These are phyloP conservation scores for Fusarium clavum DNA, from an alignment of 2,329 filamentous ascomycete species.

Conservation along the genomic window DNA sequence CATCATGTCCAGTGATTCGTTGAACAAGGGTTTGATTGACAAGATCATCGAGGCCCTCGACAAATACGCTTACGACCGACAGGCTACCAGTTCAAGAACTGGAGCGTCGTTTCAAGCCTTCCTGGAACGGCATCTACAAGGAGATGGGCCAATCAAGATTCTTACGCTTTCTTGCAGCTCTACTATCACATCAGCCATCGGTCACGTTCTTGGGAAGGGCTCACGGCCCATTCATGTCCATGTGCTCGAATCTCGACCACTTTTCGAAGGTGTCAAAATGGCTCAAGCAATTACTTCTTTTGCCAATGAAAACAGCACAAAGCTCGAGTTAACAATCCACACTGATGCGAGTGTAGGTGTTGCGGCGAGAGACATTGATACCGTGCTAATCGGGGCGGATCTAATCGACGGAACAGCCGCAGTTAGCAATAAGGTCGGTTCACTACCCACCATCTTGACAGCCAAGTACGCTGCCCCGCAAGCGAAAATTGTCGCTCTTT, in stretches of 20 bases:
- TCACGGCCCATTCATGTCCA: conserved; percentile 63
- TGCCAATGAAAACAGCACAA: conserved; percentile 46
- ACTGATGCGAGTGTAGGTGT: conserved; percentile 70
- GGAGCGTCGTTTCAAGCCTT: conserved; percentile 51
- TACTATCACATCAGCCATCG: conserved; percentile 65
- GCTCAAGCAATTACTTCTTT: conserved; percentile 62
- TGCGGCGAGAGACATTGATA: conserved; percentile 63
- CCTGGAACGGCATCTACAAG: conserved; percentile 44
- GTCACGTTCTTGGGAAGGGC: conserved; percentile 52
- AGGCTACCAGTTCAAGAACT: conserved; percentile 49
- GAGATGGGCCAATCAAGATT: conserved; percentile 55
- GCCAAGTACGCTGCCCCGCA: conserved; percentile 61
- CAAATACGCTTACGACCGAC: conserved; percentile 35
- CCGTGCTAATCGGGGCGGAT: conserved; percentile 74
- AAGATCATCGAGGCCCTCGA: conserved; percentile 36
- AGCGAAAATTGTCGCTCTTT: conserved; percentile 65
- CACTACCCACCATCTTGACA: conserved; percentile 67
- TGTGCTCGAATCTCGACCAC: conserved; percentile 74
- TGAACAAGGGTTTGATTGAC: conserved; percentile 20
- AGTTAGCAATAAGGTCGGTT: conserved; percentile 76
- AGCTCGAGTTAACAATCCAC: conserved; percentile 59
- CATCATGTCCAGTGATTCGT: conserved; percentile 28
- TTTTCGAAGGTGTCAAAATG: conserved; percentile 72
- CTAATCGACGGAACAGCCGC: conserved; percentile 67
- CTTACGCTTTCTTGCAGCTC: conserved; percentile 73